Conservation (phyloP, 148 eudicot genomes). For the Persicaria tinctoria region DNA sequence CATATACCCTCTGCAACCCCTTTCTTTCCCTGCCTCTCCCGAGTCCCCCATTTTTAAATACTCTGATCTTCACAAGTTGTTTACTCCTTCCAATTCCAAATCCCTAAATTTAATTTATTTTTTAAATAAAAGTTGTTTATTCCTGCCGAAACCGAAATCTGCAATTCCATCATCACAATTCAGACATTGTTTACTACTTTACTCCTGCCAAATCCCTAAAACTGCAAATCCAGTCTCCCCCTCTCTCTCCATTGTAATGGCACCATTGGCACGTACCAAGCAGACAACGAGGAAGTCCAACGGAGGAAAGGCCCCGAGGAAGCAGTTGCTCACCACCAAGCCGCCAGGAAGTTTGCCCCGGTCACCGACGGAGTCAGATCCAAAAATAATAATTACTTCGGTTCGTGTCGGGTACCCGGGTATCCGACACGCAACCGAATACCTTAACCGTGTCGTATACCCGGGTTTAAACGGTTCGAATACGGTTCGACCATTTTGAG, state of each 20-base stretch:
- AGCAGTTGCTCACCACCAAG: conserved; percentile 9
- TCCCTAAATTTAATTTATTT: too few relatives aligned
- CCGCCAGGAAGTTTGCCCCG: conserved; percentile 7
- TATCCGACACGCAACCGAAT: too few relatives aligned
- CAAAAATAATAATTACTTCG: too few relatives aligned
- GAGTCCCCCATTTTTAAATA: not conserved
- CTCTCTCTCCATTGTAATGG: not conserved
- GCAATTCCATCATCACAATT: not conserved
- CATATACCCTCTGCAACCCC: not conserved
- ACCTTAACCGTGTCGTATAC: too few relatives aligned
- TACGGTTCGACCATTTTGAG: too few relatives aligned
- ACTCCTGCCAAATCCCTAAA: not conserved
- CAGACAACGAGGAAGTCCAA: conserved; percentile 1
- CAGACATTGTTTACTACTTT: not conserved
- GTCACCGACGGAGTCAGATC: conserved; percentile 9
- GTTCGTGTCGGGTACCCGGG: too few relatives aligned
- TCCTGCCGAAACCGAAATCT: too few relatives aligned
- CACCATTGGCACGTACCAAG: not conserved
- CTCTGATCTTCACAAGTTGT: too few relatives aligned
- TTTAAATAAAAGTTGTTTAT: too few relatives aligned
- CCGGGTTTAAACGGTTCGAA: too few relatives aligned
- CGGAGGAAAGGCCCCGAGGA: conserved; percentile 13
- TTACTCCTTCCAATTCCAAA: too few relatives aligned
- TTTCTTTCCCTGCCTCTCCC: not conserved
- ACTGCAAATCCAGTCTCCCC: not conserved